Evolutionary conservation across 225 moss, liverwort and hornwort species (phyloP).

Genomic region (Marchantia polymorpha): DNA sequence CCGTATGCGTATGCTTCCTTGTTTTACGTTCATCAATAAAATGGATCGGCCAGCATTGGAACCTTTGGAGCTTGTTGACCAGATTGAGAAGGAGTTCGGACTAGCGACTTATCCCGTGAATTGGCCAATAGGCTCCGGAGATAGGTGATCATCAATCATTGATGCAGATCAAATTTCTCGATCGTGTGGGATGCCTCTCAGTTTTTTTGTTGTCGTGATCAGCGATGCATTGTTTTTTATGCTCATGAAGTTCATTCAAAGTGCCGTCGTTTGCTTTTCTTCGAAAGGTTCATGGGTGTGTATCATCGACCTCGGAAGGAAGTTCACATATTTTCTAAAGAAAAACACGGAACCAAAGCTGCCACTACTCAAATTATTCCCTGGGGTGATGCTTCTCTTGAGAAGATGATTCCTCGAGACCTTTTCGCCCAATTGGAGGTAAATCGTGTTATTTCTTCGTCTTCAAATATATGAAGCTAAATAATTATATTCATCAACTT

Average conservation of each 20-base stretch:
- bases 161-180: no score
- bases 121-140: slow-evolving; percentile 97
- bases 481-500: background rate
- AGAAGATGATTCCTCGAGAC: slow-evolving; percentile 65
- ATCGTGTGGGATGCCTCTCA: background rate
- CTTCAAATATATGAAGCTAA: background rate
- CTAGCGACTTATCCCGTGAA: slow-evolving; percentile 93
- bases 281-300: slow-evolving; percentile 77
- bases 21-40: slow-evolving; percentile 95
- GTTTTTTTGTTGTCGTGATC: background rate
- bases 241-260: background rate
- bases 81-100: slow-evolving; percentile 87
- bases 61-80: slow-evolving; percentile 92
- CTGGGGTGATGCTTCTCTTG: slow-evolving; percentile 71
- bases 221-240: background rate
- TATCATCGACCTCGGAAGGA: slow-evolving; percentile 87
- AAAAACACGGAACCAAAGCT: slow-evolving; percentile 74
- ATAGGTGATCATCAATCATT: slow-evolving; percentile 53
- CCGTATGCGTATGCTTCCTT: slow-evolving; percentile 92
- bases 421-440: slow-evolving; percentile 80
- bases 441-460: background rate
- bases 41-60: slow-evolving; percentile 97
- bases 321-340: slow-evolving; percentile 81
- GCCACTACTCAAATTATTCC: slow-evolving; percentile 61
- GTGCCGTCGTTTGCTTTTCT: background rate